Percentiles rank a stretch among this genome's conserved stretches.
Evolutionary conservation across 2,329 filamentous ascomycete species (phyloP).

Genomic region (Penicillium corylophilum): DNA sequence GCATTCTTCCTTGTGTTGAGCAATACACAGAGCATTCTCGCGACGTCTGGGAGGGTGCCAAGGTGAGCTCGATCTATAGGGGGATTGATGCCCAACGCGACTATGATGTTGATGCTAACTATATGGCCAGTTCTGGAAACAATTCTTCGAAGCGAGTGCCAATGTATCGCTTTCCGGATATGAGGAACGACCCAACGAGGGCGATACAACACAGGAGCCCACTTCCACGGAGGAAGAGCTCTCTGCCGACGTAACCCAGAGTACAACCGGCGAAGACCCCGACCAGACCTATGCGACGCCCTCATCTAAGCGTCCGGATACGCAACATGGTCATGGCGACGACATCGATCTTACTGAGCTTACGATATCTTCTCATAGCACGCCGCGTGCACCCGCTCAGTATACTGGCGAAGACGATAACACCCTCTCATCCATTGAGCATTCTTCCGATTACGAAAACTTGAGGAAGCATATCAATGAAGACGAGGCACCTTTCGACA

Average conservation of each 20-base stretch:
- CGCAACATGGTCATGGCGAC: constrained; percentile 33
- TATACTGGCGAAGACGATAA: constrained; percentile 39
- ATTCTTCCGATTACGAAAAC: constrained; percentile 74
- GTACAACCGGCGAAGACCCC: constrained; percentile 34
- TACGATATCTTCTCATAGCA: constrained; percentile 49
- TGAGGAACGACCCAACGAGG: constrained; percentile 68
- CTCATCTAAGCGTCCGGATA: constrained; percentile 33
- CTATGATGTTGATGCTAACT: constrained; percentile 8
- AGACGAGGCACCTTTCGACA: constrained; percentile 36
- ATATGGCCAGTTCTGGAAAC: constrained; percentile 86
- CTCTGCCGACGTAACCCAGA: constrained; percentile 50
- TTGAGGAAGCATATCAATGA: constrained; percentile 66
- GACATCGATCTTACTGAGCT: constrained; percentile 49
- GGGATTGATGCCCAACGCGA: not conserved
- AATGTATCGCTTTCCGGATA: constrained; percentile 96
- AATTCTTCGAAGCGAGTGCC: constrained; percentile 98
- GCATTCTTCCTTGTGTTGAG: constrained; percentile 88
- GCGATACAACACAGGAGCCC: constrained; percentile 55
- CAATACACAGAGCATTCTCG: constrained; percentile 92
- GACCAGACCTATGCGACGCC: constrained; percentile 42
- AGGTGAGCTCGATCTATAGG: constrained; percentile 55
- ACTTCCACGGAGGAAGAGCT: constrained; percentile 58
- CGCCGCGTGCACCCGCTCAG: constrained; percentile 40
- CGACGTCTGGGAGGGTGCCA: constrained; percentile 94
- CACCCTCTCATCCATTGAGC: constrained; percentile 48